Evolutionary conservation across 129 eudicot genomes (phyloP).

Genomic region (Flaveria linearis): DNA sequence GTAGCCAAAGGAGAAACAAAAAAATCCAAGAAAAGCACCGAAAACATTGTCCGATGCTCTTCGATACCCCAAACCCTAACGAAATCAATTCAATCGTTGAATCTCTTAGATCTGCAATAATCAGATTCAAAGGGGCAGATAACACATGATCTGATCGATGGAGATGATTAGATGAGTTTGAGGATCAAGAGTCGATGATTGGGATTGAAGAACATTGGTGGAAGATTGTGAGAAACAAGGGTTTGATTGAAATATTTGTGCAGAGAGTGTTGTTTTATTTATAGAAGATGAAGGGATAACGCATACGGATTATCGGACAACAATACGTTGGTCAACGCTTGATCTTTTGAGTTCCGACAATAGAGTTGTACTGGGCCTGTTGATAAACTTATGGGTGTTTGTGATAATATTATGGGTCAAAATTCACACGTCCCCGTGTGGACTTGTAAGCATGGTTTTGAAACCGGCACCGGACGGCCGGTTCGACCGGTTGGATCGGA

Average conservation of each 20-base stretch:
- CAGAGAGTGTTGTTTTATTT: background rate
- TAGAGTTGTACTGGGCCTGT: slow-evolving; percentile 23
- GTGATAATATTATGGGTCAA: background rate
- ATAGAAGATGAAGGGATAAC: slow-evolving; percentile 25
- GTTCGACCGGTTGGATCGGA: too few relatives aligned
- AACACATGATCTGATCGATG: slow-evolving; percentile 12
- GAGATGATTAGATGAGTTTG: slow-evolving; percentile 14
- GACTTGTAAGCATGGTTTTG: too few relatives aligned
- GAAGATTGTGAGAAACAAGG: slow-evolving; percentile 25
- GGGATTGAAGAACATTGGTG: slow-evolving; percentile 40
- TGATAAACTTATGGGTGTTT: background rate
- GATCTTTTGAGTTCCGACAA: background rate
- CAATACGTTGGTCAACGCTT: slow-evolving; percentile 42
- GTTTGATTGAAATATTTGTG: slow-evolving; percentile 11
- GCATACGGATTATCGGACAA: slow-evolving; percentile 5
- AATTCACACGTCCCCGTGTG: background rate
- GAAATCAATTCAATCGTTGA: slow-evolving; percentile 11
- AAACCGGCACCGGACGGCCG: too few relatives aligned
- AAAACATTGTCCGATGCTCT: slow-evolving; percentile 91
- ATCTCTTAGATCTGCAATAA: slow-evolving; percentile 16
- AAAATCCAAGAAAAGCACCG: slow-evolving; percentile 61
- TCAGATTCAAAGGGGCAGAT: slow-evolving; percentile 21
- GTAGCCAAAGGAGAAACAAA: slow-evolving; percentile 39
- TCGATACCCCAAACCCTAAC: slow-evolving; percentile 41
- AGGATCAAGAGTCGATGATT: slow-evolving; percentile 35